These are phyloP conservation scores for Fusarium pilosicola DNA, from an alignment of 2,329 filamentous ascomycete species.

Conservation along the genomic window DNA sequence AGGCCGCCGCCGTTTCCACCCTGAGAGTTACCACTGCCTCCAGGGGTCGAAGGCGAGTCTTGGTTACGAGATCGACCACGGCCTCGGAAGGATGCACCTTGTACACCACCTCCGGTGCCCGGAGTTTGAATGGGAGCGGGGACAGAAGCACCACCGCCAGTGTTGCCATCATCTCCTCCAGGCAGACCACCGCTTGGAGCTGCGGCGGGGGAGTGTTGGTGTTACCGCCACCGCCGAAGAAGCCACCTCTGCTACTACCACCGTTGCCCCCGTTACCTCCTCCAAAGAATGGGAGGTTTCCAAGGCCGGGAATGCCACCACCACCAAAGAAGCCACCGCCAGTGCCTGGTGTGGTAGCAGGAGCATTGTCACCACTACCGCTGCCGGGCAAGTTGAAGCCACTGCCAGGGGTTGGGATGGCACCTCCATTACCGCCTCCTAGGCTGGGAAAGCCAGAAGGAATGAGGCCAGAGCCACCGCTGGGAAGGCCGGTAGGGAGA, in stretches of 20 bases:
- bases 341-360: not conserved
- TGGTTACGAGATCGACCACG: not conserved
- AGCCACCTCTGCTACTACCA: conserved; percentile 2
- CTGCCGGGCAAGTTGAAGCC: not conserved
- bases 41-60: not conserved
- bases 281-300: conserved; percentile 8
- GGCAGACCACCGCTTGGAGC: conserved; percentile 7
- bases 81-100: not conserved
- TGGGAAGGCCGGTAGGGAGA: conserved; percentile 7
- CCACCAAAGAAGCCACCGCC: not conserved
- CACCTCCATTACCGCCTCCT: not conserved
- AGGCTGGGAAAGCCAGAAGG: conserved; percentile 5
- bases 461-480: conserved; percentile 17
- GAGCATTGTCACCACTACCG: not conserved
- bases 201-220: not conserved
- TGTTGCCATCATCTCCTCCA: not conserved
- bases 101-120: not conserved
- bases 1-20: not conserved
- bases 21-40: not conserved
- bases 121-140: conserved; percentile 1
- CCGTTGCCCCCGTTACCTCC: not conserved
- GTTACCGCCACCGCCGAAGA: not conserved
- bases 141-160: not conserved
- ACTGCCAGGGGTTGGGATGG: conserved; percentile 1
- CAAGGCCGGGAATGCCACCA: not conserved